phyloP scores from a whole-genome alignment of 805 yeast species.

The Scheffersomyces amazonensis region DNA sequence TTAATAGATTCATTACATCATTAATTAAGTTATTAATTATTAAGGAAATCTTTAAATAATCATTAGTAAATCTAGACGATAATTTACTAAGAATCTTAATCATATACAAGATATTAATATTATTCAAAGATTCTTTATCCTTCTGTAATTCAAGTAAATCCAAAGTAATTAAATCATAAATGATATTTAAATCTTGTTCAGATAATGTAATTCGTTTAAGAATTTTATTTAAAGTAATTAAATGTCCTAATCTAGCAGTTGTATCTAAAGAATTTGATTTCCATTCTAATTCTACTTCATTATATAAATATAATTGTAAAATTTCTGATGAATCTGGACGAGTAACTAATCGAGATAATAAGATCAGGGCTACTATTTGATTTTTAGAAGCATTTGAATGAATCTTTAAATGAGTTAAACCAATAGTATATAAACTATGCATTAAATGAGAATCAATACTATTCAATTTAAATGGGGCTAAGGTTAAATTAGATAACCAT shows the following conservation, averaged over 20 bases:
- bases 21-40: slow-evolving; percentile 48
- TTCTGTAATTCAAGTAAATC: slow-evolving; percentile 13
- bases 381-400: slow-evolving; percentile 52
- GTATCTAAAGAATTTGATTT: slow-evolving; percentile 2
- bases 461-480: slow-evolving; percentile 70
- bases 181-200: slow-evolving; percentile 5
- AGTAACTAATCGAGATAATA: slow-evolving; percentile 53
- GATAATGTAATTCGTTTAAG: slow-evolving; percentile 18
- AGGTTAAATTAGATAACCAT: slow-evolving; percentile 69
- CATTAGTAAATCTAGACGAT: slow-evolving; percentile 20
- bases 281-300: slow-evolving; percentile 16
- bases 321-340: slow-evolving; percentile 42
- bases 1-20: slow-evolving; percentile 22
- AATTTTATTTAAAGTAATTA: slow-evolving; percentile 39
- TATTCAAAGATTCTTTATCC: slow-evolving; percentile 6
- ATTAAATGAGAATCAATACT: slow-evolving; percentile 31
- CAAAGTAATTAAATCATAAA: slow-evolving; percentile 13
- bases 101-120: slow-evolving; percentile 21
- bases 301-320: slow-evolving; percentile 16
- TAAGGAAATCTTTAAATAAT: slow-evolving; percentile 42
- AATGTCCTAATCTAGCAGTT: slow-evolving; percentile 26
- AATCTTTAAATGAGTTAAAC: slow-evolving; percentile 24
- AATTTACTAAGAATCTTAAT: slow-evolving; percentile 38
- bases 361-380: slow-evolving; percentile 49
- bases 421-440: slow-evolving; percentile 31